Percentiles rank a stretch among this genome's conserved stretches.
phyloP scores from a whole-genome alignment of 2,329 filamentous ascomycete species.

The Fusarium ambrosium region DNA sequence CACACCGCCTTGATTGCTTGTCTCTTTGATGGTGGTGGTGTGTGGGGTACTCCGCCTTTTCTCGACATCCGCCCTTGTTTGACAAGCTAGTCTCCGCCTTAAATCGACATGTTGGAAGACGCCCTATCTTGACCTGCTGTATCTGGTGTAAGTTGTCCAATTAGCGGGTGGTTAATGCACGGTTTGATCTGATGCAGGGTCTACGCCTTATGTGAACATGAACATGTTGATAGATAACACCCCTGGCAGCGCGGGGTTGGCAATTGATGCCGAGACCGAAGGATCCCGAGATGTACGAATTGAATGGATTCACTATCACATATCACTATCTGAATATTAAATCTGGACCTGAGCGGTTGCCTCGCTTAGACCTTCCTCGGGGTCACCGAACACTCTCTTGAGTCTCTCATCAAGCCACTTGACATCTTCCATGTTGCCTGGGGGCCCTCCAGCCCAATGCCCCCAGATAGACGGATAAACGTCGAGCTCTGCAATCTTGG shows the following conservation, averaged over 20 bases:
- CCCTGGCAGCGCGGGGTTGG: not conserved
- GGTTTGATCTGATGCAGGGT: not conserved
- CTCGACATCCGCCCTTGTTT: constrained; percentile 38
- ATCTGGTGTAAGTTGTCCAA: not conserved
- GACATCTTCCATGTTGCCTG: constrained; percentile 77
- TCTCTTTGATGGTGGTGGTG: constrained; percentile 19
- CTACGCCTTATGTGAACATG: not conserved
- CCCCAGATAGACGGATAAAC: constrained; percentile 59
- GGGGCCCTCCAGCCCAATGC: constrained; percentile 75
- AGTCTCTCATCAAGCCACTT: constrained; percentile 74
- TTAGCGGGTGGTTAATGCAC: not conserved
- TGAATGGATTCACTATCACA: not conserved
- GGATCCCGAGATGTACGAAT: not conserved
- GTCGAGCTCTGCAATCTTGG: constrained; percentile 51
- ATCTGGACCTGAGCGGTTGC: not conserved
- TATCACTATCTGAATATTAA: not conserved
- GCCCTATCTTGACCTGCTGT: constrained; percentile 1
- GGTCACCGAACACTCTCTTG: constrained; percentile 30
- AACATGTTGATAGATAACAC: constrained; percentile 2
- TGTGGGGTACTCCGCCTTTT: constrained; percentile 38
- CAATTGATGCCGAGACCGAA: not conserved
- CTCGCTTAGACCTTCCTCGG: not conserved
- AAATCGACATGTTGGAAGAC: constrained; percentile 30
- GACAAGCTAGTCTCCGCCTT: constrained; percentile 38
- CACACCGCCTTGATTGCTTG: not conserved